Evolutionary conservation across 345 rosid species (phyloP).

Genomic region (Jatropha curcas): DNA sequence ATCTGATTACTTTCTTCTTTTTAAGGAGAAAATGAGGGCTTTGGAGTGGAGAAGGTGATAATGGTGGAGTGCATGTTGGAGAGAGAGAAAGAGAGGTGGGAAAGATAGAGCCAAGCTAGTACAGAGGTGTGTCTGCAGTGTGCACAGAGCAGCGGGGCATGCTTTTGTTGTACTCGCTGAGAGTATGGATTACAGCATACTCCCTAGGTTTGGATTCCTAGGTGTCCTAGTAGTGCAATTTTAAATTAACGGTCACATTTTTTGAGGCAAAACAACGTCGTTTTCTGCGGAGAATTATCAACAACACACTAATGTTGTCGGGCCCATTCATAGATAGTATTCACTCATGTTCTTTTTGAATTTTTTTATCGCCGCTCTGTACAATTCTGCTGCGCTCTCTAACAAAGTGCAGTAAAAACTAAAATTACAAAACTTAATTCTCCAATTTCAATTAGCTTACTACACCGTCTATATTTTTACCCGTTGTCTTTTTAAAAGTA

Average conservation of each 20-base stretch:
- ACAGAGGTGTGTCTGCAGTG: slow-evolving; percentile 6
- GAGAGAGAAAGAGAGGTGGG: slow-evolving; percentile 1
- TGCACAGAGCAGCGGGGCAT: slow-evolving; percentile 1
- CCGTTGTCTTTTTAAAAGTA: too few species aligned
- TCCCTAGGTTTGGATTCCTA: slow-evolving; percentile 27
- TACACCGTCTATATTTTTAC: too few species aligned
- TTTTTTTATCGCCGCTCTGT: too few species aligned
- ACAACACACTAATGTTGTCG: not conserved
- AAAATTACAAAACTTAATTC: too few species aligned
- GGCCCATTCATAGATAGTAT: not conserved
- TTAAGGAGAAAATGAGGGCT: not conserved
- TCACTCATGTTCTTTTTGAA: too few species aligned
- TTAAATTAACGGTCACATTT: slow-evolving; percentile 74
- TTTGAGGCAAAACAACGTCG: slow-evolving; percentile 50
- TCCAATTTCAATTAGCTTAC: too few species aligned
- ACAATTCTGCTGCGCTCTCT: too few species aligned
- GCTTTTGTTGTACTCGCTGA: slow-evolving; percentile 11
- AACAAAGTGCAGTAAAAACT: too few species aligned
- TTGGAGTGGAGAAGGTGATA: not conserved
- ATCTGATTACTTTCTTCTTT: not conserved
- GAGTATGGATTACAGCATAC: slow-evolving; percentile 24
- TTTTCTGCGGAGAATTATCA: slow-evolving; percentile 8
- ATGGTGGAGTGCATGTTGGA: slow-evolving; percentile 19
- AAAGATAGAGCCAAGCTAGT: slow-evolving; percentile 5
- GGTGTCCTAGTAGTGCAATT: slow-evolving; percentile 22